Evolutionary conservation across 2,329 filamentous ascomycete species (phyloP).

Genomic region (Fusarium temperatum): DNA sequence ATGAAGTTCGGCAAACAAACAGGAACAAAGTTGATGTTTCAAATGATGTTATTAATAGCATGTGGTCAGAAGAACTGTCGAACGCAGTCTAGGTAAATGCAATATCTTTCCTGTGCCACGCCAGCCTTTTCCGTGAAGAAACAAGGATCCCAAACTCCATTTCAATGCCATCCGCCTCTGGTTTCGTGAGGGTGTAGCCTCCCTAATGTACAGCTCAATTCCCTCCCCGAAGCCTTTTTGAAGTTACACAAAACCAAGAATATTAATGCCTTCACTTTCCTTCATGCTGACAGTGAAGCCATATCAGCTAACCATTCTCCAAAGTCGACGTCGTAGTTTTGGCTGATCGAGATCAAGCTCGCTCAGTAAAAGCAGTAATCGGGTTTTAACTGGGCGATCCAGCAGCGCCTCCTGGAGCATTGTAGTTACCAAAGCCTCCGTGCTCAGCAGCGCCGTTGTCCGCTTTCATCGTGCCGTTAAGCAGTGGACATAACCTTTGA

Average conservation of each 20-base stretch:
- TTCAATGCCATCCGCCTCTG: conserved; percentile 19
- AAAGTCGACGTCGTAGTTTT: not conserved
- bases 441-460: conserved; percentile 65
- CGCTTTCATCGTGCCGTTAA: conserved; percentile 81
- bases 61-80: not conserved
- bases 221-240: not conserved
- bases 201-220: not conserved
- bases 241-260: conserved; percentile 15
- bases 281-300: not conserved
- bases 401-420: conserved; percentile 48
- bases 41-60: conserved; percentile 16
- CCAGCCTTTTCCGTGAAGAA: conserved; percentile 24
- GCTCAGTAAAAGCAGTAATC: not conserved
- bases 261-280: not conserved
- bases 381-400: conserved; percentile 45
- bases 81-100: conserved; percentile 8
- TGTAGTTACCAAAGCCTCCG: conserved; percentile 67
- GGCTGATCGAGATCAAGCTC: not conserved
- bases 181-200: not conserved
- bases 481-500: conserved; percentile 80
- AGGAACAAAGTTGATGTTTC: not conserved
- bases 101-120: not conserved
- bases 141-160: conserved; percentile 25
- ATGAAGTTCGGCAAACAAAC: not conserved
- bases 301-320: not conserved